These are phyloP conservation scores for Xerocomellus amylosporus DNA, from an alignment of 768 basidiomycete species.

Conservation along the genomic window DNA sequence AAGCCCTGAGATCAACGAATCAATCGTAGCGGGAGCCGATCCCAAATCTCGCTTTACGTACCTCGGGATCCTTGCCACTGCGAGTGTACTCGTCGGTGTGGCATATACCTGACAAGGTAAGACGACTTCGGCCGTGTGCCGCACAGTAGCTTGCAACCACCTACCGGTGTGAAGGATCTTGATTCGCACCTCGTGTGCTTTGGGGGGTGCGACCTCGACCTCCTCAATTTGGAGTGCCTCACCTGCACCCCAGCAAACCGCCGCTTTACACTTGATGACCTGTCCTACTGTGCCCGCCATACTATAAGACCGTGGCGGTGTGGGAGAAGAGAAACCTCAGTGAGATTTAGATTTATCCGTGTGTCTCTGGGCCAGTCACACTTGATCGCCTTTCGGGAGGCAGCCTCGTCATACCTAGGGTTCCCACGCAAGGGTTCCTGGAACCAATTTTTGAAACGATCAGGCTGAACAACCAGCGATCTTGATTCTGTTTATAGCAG, in stretches of 20 bases:
- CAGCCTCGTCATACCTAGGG: too few relatives aligned
- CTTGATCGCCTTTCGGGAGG: too few relatives aligned
- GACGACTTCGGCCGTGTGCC: conserved; percentile 2
- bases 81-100: conserved; percentile 98
- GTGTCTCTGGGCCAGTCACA: background rate
- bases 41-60: conserved; percentile 28
- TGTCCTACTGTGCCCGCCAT: conserved; percentile 81
- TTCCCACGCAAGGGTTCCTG: too few relatives aligned
- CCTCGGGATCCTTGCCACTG: conserved; percentile 95
- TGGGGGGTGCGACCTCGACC: conserved; percentile 91
- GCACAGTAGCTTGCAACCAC: conserved; percentile 14
- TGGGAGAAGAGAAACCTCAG: conserved; percentile 16
- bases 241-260: conserved; percentile 93
- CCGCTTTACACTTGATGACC: conserved; percentile 83
- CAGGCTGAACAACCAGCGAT: background rate
- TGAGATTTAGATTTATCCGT: conserved; percentile 2
- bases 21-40: background rate
- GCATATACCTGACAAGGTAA: conserved; percentile 66
- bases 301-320: conserved; percentile 10
- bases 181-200: conserved; percentile 89
- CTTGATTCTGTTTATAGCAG: background rate
- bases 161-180: conserved; percentile 87
- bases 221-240: conserved; percentile 85
- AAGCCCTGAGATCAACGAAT: conserved; percentile 51
- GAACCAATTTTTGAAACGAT: too few relatives aligned